Conservation (phyloP, 2,329 filamentous ascomycete genomes). For the Rutstroemia sp. region DNA sequence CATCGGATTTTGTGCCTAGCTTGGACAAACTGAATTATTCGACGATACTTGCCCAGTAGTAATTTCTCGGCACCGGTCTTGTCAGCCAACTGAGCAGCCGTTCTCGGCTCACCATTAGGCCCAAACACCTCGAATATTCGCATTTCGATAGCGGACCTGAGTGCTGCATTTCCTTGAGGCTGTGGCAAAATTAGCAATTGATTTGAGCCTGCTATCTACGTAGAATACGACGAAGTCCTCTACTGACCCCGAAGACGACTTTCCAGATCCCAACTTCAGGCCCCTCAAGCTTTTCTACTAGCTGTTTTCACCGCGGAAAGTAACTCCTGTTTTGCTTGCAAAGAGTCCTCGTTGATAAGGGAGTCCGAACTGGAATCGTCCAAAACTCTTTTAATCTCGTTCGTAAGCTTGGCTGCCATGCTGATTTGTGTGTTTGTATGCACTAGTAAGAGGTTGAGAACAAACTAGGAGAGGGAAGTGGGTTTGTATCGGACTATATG, state of each 20-base stretch:
- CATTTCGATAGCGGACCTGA: not conserved
- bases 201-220: not conserved
- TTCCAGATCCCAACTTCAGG: not conserved
- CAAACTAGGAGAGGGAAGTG: not conserved
- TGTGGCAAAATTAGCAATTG: not conserved
- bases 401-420: not conserved
- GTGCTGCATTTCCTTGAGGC: not conserved
- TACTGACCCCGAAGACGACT: not conserved
- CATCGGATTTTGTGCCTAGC: too few species aligned
- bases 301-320: not conserved
- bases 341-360: too few species aligned
- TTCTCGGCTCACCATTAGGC: not conserved
- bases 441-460: not conserved
- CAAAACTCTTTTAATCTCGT: not conserved
- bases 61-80: not conserved
- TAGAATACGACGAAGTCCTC: not conserved
- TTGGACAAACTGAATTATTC: too few species aligned
- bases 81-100: not conserved
- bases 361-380: not conserved
- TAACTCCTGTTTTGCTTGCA: not conserved
- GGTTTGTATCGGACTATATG: not conserved
- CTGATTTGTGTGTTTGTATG: not conserved
- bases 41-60: not conserved
- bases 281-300: not conserved
- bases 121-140: conserved; percentile 1